These are phyloP conservation scores for Cladosporium austrohemisphaericum DNA, from an alignment of 2,329 filamentous ascomycete genomes.

Conservation along the genomic window DNA sequence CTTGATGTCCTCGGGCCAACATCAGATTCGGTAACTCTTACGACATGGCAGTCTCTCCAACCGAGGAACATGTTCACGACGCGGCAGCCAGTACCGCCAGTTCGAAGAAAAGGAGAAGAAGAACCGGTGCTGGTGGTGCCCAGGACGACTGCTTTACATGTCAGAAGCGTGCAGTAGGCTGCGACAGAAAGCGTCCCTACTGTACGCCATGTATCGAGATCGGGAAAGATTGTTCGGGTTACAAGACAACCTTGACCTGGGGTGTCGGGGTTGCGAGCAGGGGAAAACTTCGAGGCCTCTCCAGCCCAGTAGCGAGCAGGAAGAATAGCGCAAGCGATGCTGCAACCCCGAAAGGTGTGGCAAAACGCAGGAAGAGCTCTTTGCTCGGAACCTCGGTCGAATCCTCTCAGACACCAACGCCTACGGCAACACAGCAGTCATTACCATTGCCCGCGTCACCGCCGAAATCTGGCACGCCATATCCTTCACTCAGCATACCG, in stretches of 20 bases:
- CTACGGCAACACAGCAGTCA: background rate
- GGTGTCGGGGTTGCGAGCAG: slow-evolving; percentile 92
- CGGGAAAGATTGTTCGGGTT: slow-evolving; percentile 89
- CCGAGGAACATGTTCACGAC: background rate
- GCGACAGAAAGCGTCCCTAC: slow-evolving; percentile 87
- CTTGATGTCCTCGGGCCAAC: background rate
- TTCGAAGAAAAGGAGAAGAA: slow-evolving; percentile 69
- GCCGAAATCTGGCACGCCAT: background rate
- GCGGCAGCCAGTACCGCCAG: slow-evolving; percentile 19
- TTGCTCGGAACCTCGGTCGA: slow-evolving; percentile 9
- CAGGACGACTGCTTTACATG: slow-evolving; percentile 95
- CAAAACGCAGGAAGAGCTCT: slow-evolving; percentile 26
- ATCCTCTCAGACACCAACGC: slow-evolving; percentile 1
- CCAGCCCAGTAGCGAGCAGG: slow-evolving; percentile 59
- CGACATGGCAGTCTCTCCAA: slow-evolving; percentile 7
- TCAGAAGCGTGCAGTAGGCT: slow-evolving; percentile 75
- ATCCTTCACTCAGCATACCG: slow-evolving; percentile 14
- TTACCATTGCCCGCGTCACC: background rate
- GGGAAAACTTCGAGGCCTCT: slow-evolving; percentile 87
- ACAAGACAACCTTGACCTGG: slow-evolving; percentile 96
- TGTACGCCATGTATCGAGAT: slow-evolving; percentile 91
- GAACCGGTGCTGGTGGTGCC: slow-evolving; percentile 82
- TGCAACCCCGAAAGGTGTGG: slow-evolving; percentile 15
- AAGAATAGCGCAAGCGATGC: slow-evolving; percentile 24
- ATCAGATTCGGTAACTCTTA: background rate